These are phyloP conservation scores for Amauroascus verrucosus DNA, from an alignment of 2,329 filamentous ascomycete species.

Conservation along the genomic window DNA sequence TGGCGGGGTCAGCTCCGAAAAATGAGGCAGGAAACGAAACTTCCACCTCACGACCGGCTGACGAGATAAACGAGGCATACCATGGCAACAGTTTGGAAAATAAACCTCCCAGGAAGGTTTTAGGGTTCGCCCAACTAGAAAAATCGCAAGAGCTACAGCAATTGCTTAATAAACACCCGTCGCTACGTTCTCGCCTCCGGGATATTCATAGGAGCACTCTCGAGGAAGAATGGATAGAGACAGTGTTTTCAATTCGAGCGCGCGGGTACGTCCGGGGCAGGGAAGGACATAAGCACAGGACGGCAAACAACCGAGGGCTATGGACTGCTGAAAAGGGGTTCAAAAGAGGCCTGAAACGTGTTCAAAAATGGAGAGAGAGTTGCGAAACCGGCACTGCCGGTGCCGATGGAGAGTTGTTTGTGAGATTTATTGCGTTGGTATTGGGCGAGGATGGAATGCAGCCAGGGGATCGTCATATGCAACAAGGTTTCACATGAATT, in stretches of 20 bases:
- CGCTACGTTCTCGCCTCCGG: conserved; percentile 31
- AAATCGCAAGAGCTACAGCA: conserved; percentile 29
- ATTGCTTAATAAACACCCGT: conserved; percentile 31
- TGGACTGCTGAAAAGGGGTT: conserved; percentile 38
- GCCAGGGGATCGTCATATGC: neutral
- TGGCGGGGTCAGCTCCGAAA: conserved; percentile 12
- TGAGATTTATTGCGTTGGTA: conserved; percentile 30
- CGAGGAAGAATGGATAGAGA: conserved; percentile 34
- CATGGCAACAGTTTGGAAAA: neutral
- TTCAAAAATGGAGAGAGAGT: conserved; percentile 29
- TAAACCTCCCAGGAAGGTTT: neutral
- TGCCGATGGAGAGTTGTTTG: conserved; percentile 28
- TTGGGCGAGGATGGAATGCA: conserved; percentile 12
- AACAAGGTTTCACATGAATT: neutral
- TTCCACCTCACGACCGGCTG: neutral
- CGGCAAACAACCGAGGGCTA: conserved; percentile 22
- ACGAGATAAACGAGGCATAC: neutral
- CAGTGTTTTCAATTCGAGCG: conserved; percentile 17
- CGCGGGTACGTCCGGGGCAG: conserved; percentile 21
- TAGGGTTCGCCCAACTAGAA: conserved; percentile 15
- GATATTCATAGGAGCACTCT: conserved; percentile 36
- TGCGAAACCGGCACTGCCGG: conserved; percentile 28
- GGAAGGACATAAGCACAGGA: conserved; percentile 20
- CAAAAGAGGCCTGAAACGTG: conserved; percentile 32
- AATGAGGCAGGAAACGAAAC: conserved; percentile 7